Conservation (phyloP, 352 stramenopile species). For the Phytopythium aichiense region DNA sequence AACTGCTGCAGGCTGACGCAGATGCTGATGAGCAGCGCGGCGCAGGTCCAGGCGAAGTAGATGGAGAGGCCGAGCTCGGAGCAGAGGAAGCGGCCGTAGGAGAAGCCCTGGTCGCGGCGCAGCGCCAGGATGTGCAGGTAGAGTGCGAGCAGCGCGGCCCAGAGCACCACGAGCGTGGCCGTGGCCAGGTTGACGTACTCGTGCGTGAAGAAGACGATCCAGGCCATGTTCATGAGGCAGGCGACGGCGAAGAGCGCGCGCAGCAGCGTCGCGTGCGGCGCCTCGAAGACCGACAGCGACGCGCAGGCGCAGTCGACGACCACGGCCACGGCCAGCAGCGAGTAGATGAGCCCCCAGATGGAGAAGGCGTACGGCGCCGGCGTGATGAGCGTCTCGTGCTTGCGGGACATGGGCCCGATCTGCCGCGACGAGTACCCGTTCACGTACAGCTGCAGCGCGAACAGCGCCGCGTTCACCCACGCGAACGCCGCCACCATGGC, state of each 20-base stretch:
- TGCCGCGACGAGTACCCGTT: slow-evolving; percentile 44
- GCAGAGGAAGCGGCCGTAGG: slow-evolving; percentile 41
- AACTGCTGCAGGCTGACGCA: slow-evolving; percentile 56
- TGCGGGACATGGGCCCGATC: slow-evolving; percentile 51
- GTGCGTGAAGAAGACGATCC: slow-evolving; percentile 65
- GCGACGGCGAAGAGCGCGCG: slow-evolving; percentile 56
- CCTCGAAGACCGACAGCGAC: slow-evolving; percentile 50
- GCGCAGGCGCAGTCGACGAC: slow-evolving; percentile 66
- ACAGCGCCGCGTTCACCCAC: slow-evolving; percentile 60
- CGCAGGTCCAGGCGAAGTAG: slow-evolving; percentile 77
- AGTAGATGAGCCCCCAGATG: slow-evolving; percentile 83
- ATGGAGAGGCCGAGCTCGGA: slow-evolving; percentile 59
- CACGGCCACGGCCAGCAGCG: slow-evolving; percentile 53
- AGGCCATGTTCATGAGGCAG: slow-evolving; percentile 68
- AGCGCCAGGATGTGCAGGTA: slow-evolving; percentile 50
- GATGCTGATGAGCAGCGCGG: slow-evolving; percentile 66
- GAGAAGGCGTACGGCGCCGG: slow-evolving; percentile 68
- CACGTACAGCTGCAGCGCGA: slow-evolving; percentile 55
- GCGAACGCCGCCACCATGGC: slow-evolving; percentile 31
- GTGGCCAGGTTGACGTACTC: slow-evolving; percentile 64
- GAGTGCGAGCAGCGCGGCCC: slow-evolving; percentile 49
- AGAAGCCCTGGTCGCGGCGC: slow-evolving; percentile 36
- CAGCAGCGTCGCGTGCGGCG: slow-evolving; percentile 42
- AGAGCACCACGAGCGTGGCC: slow-evolving; percentile 47
- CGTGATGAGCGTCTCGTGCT: slow-evolving; percentile 75